These are phyloP conservation scores for Musa beccarii DNA, from an alignment of 176 grass and related monocot genomes.

Conservation along the genomic window DNA sequence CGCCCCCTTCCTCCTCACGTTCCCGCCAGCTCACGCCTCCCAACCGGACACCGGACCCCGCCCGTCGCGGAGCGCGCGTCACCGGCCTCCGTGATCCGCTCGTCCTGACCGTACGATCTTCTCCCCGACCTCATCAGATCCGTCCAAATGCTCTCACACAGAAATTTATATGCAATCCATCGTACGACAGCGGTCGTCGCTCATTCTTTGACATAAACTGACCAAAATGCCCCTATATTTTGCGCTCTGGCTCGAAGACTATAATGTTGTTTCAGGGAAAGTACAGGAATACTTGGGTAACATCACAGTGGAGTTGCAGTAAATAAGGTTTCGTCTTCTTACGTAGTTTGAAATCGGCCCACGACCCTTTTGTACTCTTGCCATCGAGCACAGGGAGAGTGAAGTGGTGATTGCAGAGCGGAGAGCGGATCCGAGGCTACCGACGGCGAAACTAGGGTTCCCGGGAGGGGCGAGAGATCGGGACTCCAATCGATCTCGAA, in stretches of 20 bases:
- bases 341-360: neutral
- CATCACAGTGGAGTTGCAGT: neutral
- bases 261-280: neutral
- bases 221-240: neutral
- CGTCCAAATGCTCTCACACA: neutral
- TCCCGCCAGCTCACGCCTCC: slow-evolving; percentile 7
- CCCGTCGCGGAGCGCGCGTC: neutral
- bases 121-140: neutral
- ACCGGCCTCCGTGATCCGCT: neutral
- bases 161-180: neutral
- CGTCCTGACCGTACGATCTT: neutral
- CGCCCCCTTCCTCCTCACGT: neutral
- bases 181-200: neutral
- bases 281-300: neutral
- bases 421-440: neutral
- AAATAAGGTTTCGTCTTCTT: neutral
- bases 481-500: neutral
- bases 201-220: too few species aligned
- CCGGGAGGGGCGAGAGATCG: neutral
- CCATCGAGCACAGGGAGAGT: neutral
- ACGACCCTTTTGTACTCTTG: neutral
- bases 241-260: too few species aligned
- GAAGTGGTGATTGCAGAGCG: neutral
- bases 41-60: neutral
- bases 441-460: neutral